Evolutionary conservation across 2,329 filamentous ascomycete species (phyloP).

Genomic region (Mycosphaerelloides madeirae): DNA sequence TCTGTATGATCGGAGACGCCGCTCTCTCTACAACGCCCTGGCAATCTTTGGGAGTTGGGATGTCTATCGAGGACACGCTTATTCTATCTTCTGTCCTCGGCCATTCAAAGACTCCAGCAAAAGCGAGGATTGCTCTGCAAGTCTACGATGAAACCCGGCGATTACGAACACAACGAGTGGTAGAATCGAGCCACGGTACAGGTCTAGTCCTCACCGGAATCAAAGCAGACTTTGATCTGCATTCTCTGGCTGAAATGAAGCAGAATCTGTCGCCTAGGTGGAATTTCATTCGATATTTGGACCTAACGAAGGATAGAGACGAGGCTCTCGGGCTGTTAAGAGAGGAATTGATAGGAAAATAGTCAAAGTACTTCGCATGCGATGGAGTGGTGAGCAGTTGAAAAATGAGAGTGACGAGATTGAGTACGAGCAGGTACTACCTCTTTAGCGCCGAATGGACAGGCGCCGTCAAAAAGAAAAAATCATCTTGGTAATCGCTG

Average conservation of each 20-base stretch:
- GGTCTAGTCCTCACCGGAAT: conserved; percentile 10
- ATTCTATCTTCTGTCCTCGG: conserved; percentile 3
- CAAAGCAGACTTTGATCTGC: conserved; percentile 8
- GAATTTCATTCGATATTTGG: conserved; percentile 12
- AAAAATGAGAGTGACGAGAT: too few relatives aligned
- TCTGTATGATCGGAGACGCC: conserved; percentile 6
- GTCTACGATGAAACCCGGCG: conserved; percentile 10
- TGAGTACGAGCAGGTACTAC: too few relatives aligned
- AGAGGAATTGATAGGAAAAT: too few relatives aligned
- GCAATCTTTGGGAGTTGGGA: conserved; percentile 2
- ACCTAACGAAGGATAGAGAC: conserved; percentile 10
- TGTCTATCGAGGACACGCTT: conserved; percentile 4
- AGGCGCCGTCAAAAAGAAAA: too few relatives aligned
- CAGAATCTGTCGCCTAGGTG: conserved; percentile 7
- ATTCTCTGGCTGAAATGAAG: conserved; percentile 3
- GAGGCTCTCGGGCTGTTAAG: conserved; percentile 8
- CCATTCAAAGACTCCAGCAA: not conserved
- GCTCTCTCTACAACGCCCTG: conserved; percentile 1
- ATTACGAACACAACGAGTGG: conserved; percentile 12
- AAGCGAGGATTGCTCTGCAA: conserved; percentile 7
- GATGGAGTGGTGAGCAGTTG: too few relatives aligned
- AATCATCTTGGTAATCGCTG: too few relatives aligned
- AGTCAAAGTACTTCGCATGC: too few relatives aligned
- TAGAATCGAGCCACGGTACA: conserved; percentile 10
- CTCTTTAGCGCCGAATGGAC: too few relatives aligned